Evolutionary conservation across 306 rosid genomes (phyloP), one percentile per base, ranked within the genome.

Genomic region (Trifolium fragiferum): DNA sequence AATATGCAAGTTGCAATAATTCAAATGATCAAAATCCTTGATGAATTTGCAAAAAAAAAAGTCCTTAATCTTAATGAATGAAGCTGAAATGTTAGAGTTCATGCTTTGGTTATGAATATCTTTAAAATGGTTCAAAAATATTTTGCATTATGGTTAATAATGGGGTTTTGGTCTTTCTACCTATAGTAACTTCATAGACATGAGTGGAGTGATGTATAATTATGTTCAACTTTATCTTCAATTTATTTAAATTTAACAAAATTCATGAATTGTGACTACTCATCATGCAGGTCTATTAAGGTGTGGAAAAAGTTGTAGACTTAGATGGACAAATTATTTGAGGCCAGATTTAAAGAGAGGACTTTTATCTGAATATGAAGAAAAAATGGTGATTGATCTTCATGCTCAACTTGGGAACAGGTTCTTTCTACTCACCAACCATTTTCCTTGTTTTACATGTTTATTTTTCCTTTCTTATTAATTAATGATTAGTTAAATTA

Each of bases 341-440:
- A 84, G 98, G 64, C 98, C 98, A 75, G 98, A 94, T 70, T 84
- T 94, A 75, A 94, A 91, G 83, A 88, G 98, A 82, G 98, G 98
- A 0, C 96, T 94, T 61, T 79, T 94, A 20, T 91, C 98, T 19
- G 95, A 90, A 20, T 57, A 32, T 57, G 98, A 94, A 67, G 98
- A 94, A 77, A 84, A 87, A 82, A 70, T 86, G 93, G 98, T 94
- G 44, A 91, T 94, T 83, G 95, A 94, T 72, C 98, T 94, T 37
- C 98, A 94, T 68, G 90, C 96, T 58, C 91, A 94, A 77, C 95
- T 94, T 72, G 98, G 98, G 50, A 94, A 94, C 86, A 90, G 98
- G 98, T 90, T 57, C 5, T 11, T 46, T 37, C 38, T 11, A 8
- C 68, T 3, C 43, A 32, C 59, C 73, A 27, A 55, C 64, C 41